phyloP scores from a whole-genome alignment of 2,329 filamentous ascomycete species.

The Pseudogymnoascus sp. region DNA sequence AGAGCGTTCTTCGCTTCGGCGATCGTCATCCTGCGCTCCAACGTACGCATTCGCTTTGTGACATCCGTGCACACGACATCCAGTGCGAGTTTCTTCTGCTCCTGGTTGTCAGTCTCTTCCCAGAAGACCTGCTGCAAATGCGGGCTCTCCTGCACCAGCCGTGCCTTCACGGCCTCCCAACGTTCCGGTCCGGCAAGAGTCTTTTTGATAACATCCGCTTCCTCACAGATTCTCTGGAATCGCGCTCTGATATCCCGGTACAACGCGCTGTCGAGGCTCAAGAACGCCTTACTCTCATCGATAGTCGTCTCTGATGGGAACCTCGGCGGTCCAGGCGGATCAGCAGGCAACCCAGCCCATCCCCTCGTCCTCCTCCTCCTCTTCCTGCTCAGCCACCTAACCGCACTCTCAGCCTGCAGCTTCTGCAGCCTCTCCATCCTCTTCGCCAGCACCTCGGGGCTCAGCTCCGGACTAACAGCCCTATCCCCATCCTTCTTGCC shows the following conservation, averaged over 20 bases:
- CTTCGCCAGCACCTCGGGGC: conserved; percentile 43
- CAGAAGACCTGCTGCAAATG: conserved; percentile 59
- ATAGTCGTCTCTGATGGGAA: conserved; percentile 80
- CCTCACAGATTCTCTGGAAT: conserved; percentile 64
- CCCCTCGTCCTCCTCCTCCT: conserved; percentile 60
- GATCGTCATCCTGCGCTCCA: conserved; percentile 61
- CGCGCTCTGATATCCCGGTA: conserved; percentile 60
- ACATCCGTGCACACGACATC: conserved; percentile 77
- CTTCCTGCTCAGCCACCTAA: conserved; percentile 57
- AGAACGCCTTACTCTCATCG: conserved; percentile 65
- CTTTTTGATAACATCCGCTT: conserved; percentile 65
- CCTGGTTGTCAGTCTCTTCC: conserved; percentile 48
- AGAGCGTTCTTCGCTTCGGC: conserved; percentile 67
- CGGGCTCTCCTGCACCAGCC: conserved; percentile 55
- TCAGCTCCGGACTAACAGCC: conserved; percentile 31
- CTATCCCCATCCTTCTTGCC: conserved; percentile 16
- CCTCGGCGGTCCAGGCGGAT: conserved; percentile 60
- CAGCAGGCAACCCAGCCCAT: conserved; percentile 61
- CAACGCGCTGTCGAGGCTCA: conserved; percentile 54
- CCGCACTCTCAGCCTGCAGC: conserved; percentile 52
- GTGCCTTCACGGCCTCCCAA: conserved; percentile 66
- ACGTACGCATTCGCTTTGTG: conserved; percentile 66
- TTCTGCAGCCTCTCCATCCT: conserved; percentile 46
- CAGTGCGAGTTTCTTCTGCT: conserved; percentile 60
- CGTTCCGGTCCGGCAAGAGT: conserved; percentile 63